Evolutionary conservation across 1,284 basidiomycete species (phyloP), one percentile per base, ranked within the genome.

Genomic region (Macrocystidia cucumis): DNA sequence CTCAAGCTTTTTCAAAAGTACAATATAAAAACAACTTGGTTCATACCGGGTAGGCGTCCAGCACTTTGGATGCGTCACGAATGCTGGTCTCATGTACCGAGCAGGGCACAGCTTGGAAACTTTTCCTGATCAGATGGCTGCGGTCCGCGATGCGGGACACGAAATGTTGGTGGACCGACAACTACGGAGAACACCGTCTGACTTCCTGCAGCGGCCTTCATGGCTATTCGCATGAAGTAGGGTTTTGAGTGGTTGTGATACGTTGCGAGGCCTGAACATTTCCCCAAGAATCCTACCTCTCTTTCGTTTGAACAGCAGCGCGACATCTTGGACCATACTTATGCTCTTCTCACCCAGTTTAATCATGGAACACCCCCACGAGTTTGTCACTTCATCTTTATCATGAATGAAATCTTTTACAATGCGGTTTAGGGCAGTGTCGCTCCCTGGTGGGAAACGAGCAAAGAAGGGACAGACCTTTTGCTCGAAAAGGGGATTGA

Each of bases 381-480:
- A 49, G 75, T 78, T 9, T 65, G 65, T 38, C 14, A 7, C 16
- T 30, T 0, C 9, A 12, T 22, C n/a, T 14, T n/a, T 22, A 12
- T 4, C 23, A 9, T 12, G 7, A 30, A 38, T 12, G n/a, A 22
- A 14, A 29, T 13, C 16, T 8, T 25, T 12, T 8, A 25, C 13
- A 9, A 11, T 22, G 27, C 30, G 21, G 14, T 28, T 20, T 36
- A 62, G 52, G 61, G 62, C 16, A 64, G 57, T 40, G 79, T 86
- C 22, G 81, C 82, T 6, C 80, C 83, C 0, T 88, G 82, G 81
- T 89, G 83, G 81, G 84, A 89, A 53, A 76, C 73, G 1, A 79
- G 73, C 57, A 73, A 71, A 40, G 82, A 85, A 53, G 76, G 76
- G 1, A 76, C 73, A 0, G 59, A 74, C n/a, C 61, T 88, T 18